A percentile compares a stretch with the other conserved stretches of the same genome.
Conservation (phyloP, 129 eudicot genomes). For the Flaveria linearis region DNA sequence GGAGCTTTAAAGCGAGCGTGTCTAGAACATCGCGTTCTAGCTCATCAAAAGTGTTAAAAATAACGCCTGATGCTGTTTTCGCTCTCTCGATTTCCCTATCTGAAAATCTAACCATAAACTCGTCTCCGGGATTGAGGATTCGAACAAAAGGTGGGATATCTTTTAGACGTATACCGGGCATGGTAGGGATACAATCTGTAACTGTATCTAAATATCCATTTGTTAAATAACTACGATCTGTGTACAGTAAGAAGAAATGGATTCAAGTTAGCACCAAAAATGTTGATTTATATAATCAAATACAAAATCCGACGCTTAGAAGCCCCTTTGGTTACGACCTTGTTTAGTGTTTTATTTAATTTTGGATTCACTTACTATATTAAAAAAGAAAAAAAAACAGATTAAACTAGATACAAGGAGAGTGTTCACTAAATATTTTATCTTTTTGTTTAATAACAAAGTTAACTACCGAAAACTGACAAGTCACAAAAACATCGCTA, state of each 20-base stretch:
- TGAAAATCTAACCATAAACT: constrained; percentile 23
- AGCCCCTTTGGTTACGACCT: too few relatives aligned
- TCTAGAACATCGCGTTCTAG: constrained; percentile 27
- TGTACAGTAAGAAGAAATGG: neutral
- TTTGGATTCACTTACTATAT: too few relatives aligned
- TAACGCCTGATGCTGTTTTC: constrained; percentile 25
- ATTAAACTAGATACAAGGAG: too few relatives aligned
- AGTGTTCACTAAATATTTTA: too few relatives aligned
- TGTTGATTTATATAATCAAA: neutral
- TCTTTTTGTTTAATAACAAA: too few relatives aligned
- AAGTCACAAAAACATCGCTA: too few relatives aligned
- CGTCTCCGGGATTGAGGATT: constrained; percentile 31
- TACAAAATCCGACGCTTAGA: too few relatives aligned
- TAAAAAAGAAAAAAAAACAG: too few relatives aligned
- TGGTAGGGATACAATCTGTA: constrained; percentile 33
- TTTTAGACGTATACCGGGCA: constrained; percentile 32
- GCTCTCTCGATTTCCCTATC: constrained; percentile 22
- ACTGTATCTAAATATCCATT: constrained; percentile 37
- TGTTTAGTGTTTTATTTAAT: too few relatives aligned
- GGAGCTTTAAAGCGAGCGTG: constrained; percentile 25
- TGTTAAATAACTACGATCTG: constrained; percentile 28
- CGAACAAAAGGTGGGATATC: constrained; percentile 37
- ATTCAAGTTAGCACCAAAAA: neutral
- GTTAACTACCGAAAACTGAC: too few relatives aligned
- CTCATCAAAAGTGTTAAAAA: constrained; percentile 40